Evolutionary conservation across 1,139 yeast species (phyloP), one percentile per base, ranked within the genome.

Genomic region (Sugiyamaella neomexicana): DNA sequence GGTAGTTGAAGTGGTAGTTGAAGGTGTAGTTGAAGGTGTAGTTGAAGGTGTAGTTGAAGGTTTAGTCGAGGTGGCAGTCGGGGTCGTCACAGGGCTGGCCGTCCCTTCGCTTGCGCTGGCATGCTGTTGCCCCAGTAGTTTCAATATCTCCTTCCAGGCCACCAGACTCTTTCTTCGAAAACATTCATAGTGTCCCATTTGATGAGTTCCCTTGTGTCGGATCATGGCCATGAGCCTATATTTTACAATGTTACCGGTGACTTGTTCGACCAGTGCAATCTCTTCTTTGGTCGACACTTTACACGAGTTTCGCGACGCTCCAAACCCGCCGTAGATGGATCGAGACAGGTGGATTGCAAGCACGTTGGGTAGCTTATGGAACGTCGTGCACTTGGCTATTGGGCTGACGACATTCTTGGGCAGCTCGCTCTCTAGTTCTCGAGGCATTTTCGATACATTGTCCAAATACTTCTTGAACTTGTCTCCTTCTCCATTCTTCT

Each of bases 161-260:
- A 48, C 57, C 52, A 63, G 54, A 51, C 64, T 62, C 60, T 68
- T 68, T 20, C 72, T 66, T 13, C 74, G 64, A 50, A 66, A 68
- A 50, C 73, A 69, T 53, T 72, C 74, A 57, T 65, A 93, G 67
- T 93, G 99, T 0, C 98, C 99, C 47, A 85, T 82, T 16, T 86
- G 80, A 69, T 93, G 98, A 0, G 95, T 83, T 0, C 98, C 99
- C 52, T 84, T 82, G 67, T 93, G 99, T 58, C 89, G 79, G 23
- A 93, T 83, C 61, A 89, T 75, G 0, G 97, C 88, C 60, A 79
- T 80, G 38, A 93, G 75, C 57, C 75, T 75, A 68, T 89, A 90
- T 45, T 27, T 64, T 73, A 43, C 53, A n/a, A 20, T n/a, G 8
- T 36, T 23, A 1, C 34, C 45, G 7, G 51, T 38, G 15, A 36